These are phyloP conservation scores for Penicillium malachiteum DNA, from an alignment of 495 filamentous ascomycete genomes.

Conservation along the genomic window DNA sequence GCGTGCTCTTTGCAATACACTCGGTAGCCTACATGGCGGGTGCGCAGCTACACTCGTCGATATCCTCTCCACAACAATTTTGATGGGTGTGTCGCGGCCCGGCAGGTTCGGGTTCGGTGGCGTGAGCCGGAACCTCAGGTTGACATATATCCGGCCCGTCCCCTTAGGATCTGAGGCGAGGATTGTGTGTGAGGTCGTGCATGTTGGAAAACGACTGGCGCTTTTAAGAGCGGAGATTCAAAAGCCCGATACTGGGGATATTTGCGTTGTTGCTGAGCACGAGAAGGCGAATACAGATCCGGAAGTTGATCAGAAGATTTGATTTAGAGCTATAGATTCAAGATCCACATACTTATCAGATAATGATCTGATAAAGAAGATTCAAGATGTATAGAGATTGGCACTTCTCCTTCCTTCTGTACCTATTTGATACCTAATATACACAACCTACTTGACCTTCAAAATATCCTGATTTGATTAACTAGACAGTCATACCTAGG, in stretches of 20 bases:
- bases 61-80: conserved; percentile 58
- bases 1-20: conserved; percentile 54
- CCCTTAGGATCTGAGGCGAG: conserved; percentile 48
- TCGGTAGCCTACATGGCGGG: conserved; percentile 69
- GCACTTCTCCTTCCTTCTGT: no score
- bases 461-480: no score
- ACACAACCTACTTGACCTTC: no score
- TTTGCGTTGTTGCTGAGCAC: conserved; percentile 66
- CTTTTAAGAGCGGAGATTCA: conserved; percentile 41
- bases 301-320: conserved; percentile 29
- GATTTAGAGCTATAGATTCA: neutral
- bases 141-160: conserved; percentile 66
- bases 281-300: conserved; percentile 66
- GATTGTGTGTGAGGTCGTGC: conserved; percentile 61
- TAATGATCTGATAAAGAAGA: no score
- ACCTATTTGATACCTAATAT: neutral
- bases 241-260: conserved; percentile 44
- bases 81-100: conserved; percentile 54
- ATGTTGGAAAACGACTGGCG: conserved; percentile 59
- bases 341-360: neutral
- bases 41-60: conserved; percentile 68
- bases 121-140: conserved; percentile 63
- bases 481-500: no score
- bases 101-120: conserved; percentile 65
- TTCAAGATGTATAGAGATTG: no score